Conservation (phyloP, 257 asterid species). For the Solanum chmielewskii region DNA sequence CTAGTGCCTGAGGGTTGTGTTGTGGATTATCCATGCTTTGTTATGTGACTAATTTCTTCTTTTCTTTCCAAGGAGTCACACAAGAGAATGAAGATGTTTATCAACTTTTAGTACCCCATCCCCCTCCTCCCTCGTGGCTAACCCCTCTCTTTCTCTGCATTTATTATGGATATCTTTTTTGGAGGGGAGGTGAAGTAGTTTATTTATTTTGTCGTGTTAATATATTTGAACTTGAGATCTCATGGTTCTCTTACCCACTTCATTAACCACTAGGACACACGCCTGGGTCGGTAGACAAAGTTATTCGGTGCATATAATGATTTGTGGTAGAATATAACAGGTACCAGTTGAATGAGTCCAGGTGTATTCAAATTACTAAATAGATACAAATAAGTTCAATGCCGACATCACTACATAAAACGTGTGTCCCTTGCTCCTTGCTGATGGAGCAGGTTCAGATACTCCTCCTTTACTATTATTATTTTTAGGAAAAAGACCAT, state of each 20-base stretch:
- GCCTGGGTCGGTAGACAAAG: background rate
- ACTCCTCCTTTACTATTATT: background rate
- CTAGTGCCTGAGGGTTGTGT: background rate
- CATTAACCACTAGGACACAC: background rate
- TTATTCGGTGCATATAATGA: background rate
- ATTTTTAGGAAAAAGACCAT: background rate
- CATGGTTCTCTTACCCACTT: background rate
- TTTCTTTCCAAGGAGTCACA: background rate
- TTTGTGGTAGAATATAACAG: background rate
- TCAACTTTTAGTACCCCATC: background rate
- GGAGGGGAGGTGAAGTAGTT: background rate
- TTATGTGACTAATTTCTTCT: background rate
- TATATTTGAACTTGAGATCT: background rate
- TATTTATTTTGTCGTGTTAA: background rate
- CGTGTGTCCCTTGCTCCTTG: background rate
- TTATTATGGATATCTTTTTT: background rate
- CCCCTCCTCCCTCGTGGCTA: background rate
- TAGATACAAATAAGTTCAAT: background rate
- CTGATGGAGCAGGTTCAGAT: background rate
- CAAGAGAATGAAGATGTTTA: background rate
- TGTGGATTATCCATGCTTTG: background rate
- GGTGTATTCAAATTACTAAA: background rate
- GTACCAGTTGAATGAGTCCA: background rate
- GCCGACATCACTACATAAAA: background rate
- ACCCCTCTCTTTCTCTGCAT: background rate